Evolutionary conservation across 306 rosid genomes (phyloP), one percentile per base, ranked within the genome.

Genomic region (Sesbania bispinosa): DNA sequence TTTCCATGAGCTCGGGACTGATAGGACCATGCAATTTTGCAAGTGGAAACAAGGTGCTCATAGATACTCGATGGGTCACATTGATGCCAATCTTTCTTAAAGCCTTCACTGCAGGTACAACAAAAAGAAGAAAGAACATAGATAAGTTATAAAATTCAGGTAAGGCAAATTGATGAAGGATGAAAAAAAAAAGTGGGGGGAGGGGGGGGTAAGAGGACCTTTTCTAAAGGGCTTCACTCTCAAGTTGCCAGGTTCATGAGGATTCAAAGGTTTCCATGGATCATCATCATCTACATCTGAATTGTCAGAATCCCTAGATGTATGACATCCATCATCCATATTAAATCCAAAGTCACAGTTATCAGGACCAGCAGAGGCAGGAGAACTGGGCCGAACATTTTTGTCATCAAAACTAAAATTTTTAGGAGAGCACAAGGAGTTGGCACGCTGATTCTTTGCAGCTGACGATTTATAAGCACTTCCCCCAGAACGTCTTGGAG

Each of bases 231-330:
- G 96, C 74, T 94, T 90, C 75, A 87, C 84, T 74, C 73, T 89
- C 83, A 88, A 87, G 71, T 83, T 87, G 70, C 97, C 98, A 4
- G 85, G 84, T 76, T 86, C 95, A 70, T 94, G 98, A 69, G 98
- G 98, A 89, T 90, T 90, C 82, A 94, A 80, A 73, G 92, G 97
- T 80, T 86, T 87, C 98, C 98, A 94, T 2, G 89, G 96, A 85
- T 93, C 92, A 19, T 81, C 81, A 10, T 67, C 77, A 13, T 85
- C 88, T 8, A 62, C 83, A 66, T 89, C 93, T 23, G 87, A 86
- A 78, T 60, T 82, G 67, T 83, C 85, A 36, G 73, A 75, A 46
- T 81, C 81, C 68, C 79, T 16, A 69, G 79, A 85, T 81, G 80
- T 77, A 47, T 83, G 79, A 82, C 81, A 78, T 68, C 89, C 83